Evolutionary conservation across 306 rosid genomes (phyloP).

Genomic region (Lathyrus aphaca): DNA sequence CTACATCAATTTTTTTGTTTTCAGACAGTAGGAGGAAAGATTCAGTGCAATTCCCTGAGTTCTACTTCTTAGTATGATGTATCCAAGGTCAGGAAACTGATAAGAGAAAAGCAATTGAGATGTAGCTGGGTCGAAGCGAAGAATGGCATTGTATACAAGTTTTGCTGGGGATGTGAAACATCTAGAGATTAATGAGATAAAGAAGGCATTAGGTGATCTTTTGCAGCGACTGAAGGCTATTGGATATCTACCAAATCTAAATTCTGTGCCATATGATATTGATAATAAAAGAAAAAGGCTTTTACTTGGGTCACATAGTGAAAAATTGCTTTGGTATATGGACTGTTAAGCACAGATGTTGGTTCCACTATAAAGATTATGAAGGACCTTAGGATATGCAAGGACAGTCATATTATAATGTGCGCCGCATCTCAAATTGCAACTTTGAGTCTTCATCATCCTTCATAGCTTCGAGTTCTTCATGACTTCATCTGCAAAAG

Average conservation of each 20-base stretch:
- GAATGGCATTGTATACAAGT: constrained; percentile 63
- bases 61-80: too few relatives aligned
- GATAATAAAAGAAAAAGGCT: constrained; percentile 55
- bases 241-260: constrained; percentile 66
- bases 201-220: constrained; percentile 60
- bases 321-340: constrained; percentile 79
- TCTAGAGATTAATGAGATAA: constrained; percentile 57
- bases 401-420: constrained; percentile 79
- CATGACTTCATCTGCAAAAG: too few relatives aligned
- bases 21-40: too few relatives aligned
- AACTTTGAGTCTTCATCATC: too few relatives aligned
- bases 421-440: constrained; percentile 62
- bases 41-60: too few relatives aligned
- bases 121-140: constrained; percentile 82
- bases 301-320: constrained; percentile 69
- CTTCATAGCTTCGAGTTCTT: too few relatives aligned
- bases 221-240: constrained; percentile 53
- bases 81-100: constrained; percentile 65
- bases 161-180: constrained; percentile 67
- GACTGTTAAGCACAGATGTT: constrained; percentile 52
- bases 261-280: constrained; percentile 60
- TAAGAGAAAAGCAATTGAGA: constrained; percentile 59
- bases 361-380: constrained; percentile 67
- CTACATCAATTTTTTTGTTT: too few relatives aligned
- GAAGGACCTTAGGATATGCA: constrained; percentile 87